Evolutionary conservation across 192 early-diverging fungal genomes (phyloP), one percentile per base, ranked within the genome.

Genomic region (Rhizophagus sp.): DNA sequence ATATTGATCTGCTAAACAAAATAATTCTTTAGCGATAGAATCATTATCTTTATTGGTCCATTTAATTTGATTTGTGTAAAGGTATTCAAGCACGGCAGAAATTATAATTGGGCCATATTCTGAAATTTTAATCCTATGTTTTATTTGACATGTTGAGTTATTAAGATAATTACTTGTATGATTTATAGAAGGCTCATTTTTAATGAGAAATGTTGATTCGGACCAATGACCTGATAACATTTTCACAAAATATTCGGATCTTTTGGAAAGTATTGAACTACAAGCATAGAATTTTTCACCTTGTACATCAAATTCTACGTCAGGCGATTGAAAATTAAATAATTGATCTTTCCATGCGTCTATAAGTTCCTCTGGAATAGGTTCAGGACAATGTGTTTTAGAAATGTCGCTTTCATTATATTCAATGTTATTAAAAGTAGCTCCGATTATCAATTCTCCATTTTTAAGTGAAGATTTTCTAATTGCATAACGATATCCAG

Each of bases 1-100:
- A 61, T 75, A 75, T 61, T 75, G 44, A 34, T 75, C 73, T 3
- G 73, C 73, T 6, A 75, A 12, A 15, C 73, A 24, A 61, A 75
- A 75, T 19, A 75, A 25, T 34, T 61, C 50, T 11, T 62, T 24
- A 11, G 57, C 24, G 12, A 24, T 52, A 17, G 47, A 52, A 30
- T 30, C 1, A 57, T 57, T 57, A 19, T 57, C 3, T 4, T 57
- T 0, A 57, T 57, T 57, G 0, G 4, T 17, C 52, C 52, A 57
- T 19, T 19, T 19, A 19, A 57, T 15, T 17, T 57, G 15, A 57
- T 57, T 57, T 19, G 52, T 57, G 5, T 57, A 57, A 57, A 57
- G 17, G 15, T 57, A 57, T 57, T 57, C 17, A 3, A 57, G 13
- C 19, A 57, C 22, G 4, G 19, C 4, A 3, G 52, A 57, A 57